A percentile compares a stretch with the other conserved stretches of the same genome.
phyloP scores from a whole-genome alignment of 768 basidiomycete genomes.

The Serpula lacrymans region DNA sequence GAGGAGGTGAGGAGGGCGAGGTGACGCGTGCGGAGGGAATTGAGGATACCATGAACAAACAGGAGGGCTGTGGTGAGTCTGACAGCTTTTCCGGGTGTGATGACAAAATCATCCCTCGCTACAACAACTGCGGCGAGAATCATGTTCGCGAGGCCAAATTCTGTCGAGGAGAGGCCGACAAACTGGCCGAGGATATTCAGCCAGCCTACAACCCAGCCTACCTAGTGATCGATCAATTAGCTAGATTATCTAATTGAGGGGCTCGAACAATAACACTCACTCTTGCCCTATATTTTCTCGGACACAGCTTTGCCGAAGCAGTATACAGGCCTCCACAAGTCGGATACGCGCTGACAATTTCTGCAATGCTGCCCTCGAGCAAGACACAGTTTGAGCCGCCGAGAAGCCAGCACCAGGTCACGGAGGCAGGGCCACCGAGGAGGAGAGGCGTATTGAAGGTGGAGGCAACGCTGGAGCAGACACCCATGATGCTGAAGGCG shows the following conservation, averaged over 20 bases:
- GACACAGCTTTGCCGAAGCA: conserved; percentile 75
- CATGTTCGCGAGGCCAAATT: conserved; percentile 34
- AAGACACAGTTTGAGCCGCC: conserved; percentile 25
- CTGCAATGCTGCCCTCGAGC: conserved; percentile 26
- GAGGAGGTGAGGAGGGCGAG: conserved; percentile 31
- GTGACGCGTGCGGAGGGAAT: conserved; percentile 40
- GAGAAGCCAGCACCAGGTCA: conserved; percentile 35
- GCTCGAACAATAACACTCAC: conserved; percentile 31
- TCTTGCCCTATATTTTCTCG: conserved; percentile 58
- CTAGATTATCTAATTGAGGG: background rate
- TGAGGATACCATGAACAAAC: conserved; percentile 38
- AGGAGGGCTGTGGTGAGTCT: conserved; percentile 40
- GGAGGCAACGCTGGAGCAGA: conserved; percentile 35
- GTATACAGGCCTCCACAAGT: conserved; percentile 47
- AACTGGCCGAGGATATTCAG: conserved; percentile 25
- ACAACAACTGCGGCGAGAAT: conserved; percentile 25
- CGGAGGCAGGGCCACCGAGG: conserved; percentile 33
- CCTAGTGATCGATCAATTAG: conserved; percentile 7
- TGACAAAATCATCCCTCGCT: conserved; percentile 27
- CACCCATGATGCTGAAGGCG: conserved; percentile 32
- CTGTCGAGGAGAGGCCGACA: conserved; percentile 30
- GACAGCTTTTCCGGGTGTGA: conserved; percentile 37
- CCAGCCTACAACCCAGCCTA: conserved; percentile 32
- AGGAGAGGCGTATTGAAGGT: conserved; percentile 36
- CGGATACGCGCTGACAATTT: conserved; percentile 29